Conservation (phyloP, 345 rosid genomes). For the Bruguiera gymnorhiza region DNA sequence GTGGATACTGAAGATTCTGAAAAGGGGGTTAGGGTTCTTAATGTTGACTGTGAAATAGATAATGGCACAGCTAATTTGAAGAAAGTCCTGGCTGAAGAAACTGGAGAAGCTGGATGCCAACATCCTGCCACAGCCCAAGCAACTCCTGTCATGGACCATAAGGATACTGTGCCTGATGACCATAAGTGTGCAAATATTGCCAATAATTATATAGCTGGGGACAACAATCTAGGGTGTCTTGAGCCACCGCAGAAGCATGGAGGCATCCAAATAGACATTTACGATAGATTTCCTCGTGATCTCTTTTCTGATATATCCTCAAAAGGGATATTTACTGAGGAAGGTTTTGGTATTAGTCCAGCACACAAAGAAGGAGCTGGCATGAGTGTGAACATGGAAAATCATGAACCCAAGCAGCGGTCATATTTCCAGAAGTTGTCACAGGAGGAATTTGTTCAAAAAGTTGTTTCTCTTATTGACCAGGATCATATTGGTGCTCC, state of each 20-base stretch:
- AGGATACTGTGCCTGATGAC: conserved; percentile 28
- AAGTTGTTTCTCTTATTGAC: conserved; percentile 58
- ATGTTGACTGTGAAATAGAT: conserved; percentile 21
- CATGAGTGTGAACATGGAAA: conserved; percentile 65
- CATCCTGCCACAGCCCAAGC: conserved; percentile 31
- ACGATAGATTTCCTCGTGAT: conserved; percentile 82
- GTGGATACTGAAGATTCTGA: conserved; percentile 22
- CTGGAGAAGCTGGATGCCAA: conserved; percentile 28
- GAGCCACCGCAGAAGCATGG: conserved; percentile 44
- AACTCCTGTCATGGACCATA: conserved; percentile 24
- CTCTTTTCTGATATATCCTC: conserved; percentile 71
- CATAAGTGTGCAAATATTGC: conserved; percentile 20
- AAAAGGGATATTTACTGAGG: conserved; percentile 53
- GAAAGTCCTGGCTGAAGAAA: conserved; percentile 16
- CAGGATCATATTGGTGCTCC: conserved; percentile 42
- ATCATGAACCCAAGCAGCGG: conserved; percentile 78
- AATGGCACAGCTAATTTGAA: conserved; percentile 16
- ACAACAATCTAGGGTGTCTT: conserved; percentile 18
- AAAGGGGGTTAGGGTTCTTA: conserved; percentile 29
- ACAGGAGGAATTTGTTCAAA: conserved; percentile 50
- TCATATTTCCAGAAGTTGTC: conserved; percentile 85
- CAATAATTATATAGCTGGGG: not conserved
- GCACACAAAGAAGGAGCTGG: conserved; percentile 60
- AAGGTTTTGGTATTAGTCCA: conserved; percentile 33
- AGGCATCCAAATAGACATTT: conserved; percentile 76